Base-by-base conservation (phyloP, 305 asterid genomes). In the Fraxinus latifolia region DNA sequence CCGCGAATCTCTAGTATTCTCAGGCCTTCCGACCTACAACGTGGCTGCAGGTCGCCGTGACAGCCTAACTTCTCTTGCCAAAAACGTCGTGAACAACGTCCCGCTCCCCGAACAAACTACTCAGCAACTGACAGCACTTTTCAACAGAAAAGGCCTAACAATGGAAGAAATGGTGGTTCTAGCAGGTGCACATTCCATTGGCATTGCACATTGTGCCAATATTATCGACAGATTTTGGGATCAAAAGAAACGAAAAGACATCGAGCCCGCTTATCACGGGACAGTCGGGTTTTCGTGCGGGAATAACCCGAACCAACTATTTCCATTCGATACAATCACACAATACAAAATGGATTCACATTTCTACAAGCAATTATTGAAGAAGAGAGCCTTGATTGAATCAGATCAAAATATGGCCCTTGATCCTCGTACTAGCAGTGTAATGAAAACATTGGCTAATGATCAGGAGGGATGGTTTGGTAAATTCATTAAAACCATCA, bases 121-220 rank as follows among this genome's bases (percentile, higher is more conserved):
- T 37, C 65, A 71, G n/a, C 76, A 8, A 37, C 0, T 82, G 67
- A 27, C 72, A 14, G 77, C 29, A 17, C 90, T 2, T 31, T 86
- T 1, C 67, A 83, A 78, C 21, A 84, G 34, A 77, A 88, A 90
- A 80, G 92, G 93, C 34, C 11, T 92, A 47, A 32, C 83, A 2
- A 9, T 86, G n/a, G 93, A 91, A 84, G 96, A 92, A 4, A 21
- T 92, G 74, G 90, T 89, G 9, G 84, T 91, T 32, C 91, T 91
- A 11, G 71, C 68, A 2, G 96, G 96, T 29, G 92, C 93, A 5
- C 96, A 92, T 76, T 92, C 94, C 79, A 79, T 89, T 29, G 94
- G 96, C 19, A 82, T 77, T 4, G 91, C 92, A 3, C 97, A 91
- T 76, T 92, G 95, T 73, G 74, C 44, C 36, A 9, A 82, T 7